phyloP scores from a whole-genome alignment of 2,329 filamentous ascomycete genomes.

The Colletotrichum graminicola region DNA sequence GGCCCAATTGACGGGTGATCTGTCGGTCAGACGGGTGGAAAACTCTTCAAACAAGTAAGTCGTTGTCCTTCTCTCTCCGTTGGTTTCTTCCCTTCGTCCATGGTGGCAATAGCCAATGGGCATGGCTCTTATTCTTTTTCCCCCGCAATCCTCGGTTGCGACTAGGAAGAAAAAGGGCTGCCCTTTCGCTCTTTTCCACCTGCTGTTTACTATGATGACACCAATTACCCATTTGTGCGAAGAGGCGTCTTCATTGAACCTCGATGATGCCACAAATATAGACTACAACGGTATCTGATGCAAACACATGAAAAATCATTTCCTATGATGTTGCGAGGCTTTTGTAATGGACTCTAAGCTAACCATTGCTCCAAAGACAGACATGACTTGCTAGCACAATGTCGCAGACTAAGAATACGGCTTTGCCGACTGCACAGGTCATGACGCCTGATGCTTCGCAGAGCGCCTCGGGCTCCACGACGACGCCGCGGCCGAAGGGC shows the following conservation, averaged over 20 bases:
- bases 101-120: background rate
- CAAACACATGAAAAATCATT: conserved; percentile 44
- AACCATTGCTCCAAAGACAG: conserved; percentile 53
- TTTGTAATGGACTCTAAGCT: conserved; percentile 25
- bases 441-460: conserved; percentile 34
- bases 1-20: conserved; percentile 43
- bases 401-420: conserved; percentile 53
- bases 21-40: conserved; percentile 43
- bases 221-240: conserved; percentile 62
- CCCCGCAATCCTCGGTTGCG: conserved; percentile 11
- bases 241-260: conserved; percentile 71
- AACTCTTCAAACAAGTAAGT: conserved; percentile 45
- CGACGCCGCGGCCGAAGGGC: conserved; percentile 48
- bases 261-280: conserved; percentile 76
- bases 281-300: conserved; percentile 99
- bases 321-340: background rate
- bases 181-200: conserved; percentile 43
- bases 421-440: conserved; percentile 29
- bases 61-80: conserved; percentile 1
- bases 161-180: conserved; percentile 1
- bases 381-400: conserved; percentile 61
- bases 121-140: background rate
- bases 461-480: conserved; percentile 44
- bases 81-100: conserved; percentile 29
- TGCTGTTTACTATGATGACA: conserved; percentile 69